These are phyloP conservation scores for Ambrosia hybrid DNA, from an alignment of 140 eudicot genomes.

Conservation along the genomic window DNA sequence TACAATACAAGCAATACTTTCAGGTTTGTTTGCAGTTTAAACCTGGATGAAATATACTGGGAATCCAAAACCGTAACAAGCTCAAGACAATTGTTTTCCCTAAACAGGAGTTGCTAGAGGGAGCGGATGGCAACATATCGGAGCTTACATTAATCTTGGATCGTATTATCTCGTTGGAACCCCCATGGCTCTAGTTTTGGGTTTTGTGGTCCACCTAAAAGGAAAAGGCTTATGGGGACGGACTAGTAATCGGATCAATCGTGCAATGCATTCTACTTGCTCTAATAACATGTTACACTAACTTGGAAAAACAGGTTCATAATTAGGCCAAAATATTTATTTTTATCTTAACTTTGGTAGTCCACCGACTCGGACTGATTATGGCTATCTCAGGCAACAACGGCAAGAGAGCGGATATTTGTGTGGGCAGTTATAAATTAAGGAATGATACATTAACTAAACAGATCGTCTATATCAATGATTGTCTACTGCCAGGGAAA, in stretches of 20 bases:
- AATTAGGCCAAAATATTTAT: background rate
- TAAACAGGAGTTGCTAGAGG: constrained; percentile 70
- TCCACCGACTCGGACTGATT: background rate
- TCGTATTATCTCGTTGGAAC: constrained; percentile 49
- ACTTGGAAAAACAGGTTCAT: constrained; percentile 51
- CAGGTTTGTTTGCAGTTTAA: constrained; percentile 31
- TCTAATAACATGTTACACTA: constrained; percentile 33
- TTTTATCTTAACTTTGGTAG: background rate
- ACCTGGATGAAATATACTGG: background rate
- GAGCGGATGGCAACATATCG: constrained; percentile 57
- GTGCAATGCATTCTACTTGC: constrained; percentile 46
- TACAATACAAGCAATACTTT: constrained; percentile 49
- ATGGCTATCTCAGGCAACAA: constrained; percentile 38
- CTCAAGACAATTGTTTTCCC: background rate
- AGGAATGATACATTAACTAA: constrained; percentile 15
- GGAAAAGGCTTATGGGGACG: constrained; percentile 52
- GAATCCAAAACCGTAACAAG: background rate
- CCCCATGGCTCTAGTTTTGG: constrained; percentile 47
- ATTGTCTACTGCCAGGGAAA: background rate
- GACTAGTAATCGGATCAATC: constrained; percentile 35
- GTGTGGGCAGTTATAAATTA: constrained; percentile 1
- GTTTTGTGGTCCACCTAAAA: constrained; percentile 40
- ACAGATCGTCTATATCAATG: background rate
- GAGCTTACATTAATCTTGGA: constrained; percentile 55
- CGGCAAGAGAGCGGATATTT: constrained; percentile 37